These are phyloP conservation scores for Rhododendron henanense DNA, from an alignment of 148 eudicot species.

Conservation along the genomic window DNA sequence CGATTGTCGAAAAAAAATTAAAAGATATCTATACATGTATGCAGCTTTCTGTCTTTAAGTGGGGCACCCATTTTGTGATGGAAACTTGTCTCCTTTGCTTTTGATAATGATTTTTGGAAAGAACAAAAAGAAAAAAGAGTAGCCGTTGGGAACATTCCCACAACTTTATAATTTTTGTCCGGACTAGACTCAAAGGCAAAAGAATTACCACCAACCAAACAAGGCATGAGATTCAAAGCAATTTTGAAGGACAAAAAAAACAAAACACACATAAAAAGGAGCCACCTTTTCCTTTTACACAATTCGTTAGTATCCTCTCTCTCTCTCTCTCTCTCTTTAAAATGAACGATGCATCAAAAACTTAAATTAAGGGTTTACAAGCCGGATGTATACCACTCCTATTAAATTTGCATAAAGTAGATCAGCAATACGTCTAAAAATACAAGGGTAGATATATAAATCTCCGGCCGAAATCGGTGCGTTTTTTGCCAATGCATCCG, in stretches of 20 bases:
- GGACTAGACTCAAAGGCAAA: slow-evolving; percentile 12
- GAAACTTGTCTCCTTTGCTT: neutral
- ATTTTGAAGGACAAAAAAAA: slow-evolving; percentile 3
- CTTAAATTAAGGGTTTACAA: no score
- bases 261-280: neutral
- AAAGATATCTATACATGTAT: neutral
- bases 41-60: neutral
- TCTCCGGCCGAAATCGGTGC: no score
- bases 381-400: no score
- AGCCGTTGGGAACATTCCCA: slow-evolving; percentile 36
- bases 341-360: no score
- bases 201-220: slow-evolving; percentile 11
- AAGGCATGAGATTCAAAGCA: slow-evolving; percentile 37
- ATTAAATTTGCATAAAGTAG: no score
- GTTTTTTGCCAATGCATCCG: no score
- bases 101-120: neutral
- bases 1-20: neutral
- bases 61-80: neutral
- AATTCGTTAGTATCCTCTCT: slow-evolving; percentile 3
- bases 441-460: no score
- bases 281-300: slow-evolving; percentile 19
- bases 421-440: no score
- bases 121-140: slow-evolving; percentile 5
- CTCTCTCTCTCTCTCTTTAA: neutral
- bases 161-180: slow-evolving; percentile 21